phyloP scores from a whole-genome alignment of 2,329 filamentous ascomycete species.

The Parastagonospora nodorum region DNA sequence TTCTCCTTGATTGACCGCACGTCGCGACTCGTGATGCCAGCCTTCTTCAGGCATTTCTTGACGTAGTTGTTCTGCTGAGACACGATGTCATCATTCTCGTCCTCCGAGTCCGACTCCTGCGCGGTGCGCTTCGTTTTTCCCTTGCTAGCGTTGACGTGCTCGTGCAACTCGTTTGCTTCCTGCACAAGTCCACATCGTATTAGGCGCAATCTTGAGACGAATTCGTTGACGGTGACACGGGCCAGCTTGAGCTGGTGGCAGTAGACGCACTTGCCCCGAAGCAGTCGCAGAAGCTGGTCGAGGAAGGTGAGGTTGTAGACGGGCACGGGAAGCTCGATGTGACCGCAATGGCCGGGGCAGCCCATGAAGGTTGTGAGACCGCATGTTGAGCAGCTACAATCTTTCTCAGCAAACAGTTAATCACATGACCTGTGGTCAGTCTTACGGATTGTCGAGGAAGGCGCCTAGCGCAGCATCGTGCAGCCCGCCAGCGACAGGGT shows the following conservation, averaged over 20 bases:
- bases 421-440: constrained; percentile 10
- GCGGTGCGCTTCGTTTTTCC: constrained; percentile 44
- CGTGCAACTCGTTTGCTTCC: constrained; percentile 62
- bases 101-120: constrained; percentile 63
- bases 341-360: constrained; percentile 91
- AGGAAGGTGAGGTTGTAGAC: constrained; percentile 98
- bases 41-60: constrained; percentile 68
- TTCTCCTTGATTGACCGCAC: constrained; percentile 64
- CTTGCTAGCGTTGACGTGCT: constrained; percentile 51
- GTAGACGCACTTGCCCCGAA: constrained; percentile 87
- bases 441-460: constrained; percentile 82
- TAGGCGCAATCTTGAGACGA: constrained; percentile 81
- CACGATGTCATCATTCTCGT: constrained; percentile 64
- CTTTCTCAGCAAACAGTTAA: constrained; percentile 9
- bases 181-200: constrained; percentile 82
- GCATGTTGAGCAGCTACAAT: constrained; percentile 85
- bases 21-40: constrained; percentile 52
- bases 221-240: constrained; percentile 76
- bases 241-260: constrained; percentile 85
- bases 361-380: constrained; percentile 73
- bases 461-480: constrained; percentile 92
- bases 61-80: constrained; percentile 70
- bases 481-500: constrained; percentile 86
- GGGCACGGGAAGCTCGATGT: constrained; percentile 90
- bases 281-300: constrained; percentile 83